Conservation (phyloP, 2,329 filamentous ascomycete genomes). For the Nectriaceae sp. region DNA sequence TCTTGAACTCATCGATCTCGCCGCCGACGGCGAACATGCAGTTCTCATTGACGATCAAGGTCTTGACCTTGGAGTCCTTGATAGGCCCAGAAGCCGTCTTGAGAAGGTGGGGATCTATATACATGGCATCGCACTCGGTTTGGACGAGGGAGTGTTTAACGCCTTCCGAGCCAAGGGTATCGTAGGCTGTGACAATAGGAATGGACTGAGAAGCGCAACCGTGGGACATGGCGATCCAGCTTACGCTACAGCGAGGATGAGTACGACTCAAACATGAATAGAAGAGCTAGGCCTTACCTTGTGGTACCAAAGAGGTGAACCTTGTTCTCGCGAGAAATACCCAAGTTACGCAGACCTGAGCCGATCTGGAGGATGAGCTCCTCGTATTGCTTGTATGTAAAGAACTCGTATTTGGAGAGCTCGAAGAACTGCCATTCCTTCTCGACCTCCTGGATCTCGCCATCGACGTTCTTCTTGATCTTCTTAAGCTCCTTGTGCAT, state of each 20-base stretch:
- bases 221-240: conserved; percentile 85
- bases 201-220: conserved; percentile 80
- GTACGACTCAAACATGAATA: background rate
- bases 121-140: conserved; percentile 80
- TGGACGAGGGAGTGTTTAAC: conserved; percentile 84
- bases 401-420: conserved; percentile 74
- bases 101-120: conserved; percentile 79
- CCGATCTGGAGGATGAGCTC: conserved; percentile 69
- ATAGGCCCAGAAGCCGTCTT: conserved; percentile 60
- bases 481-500: conserved; percentile 85
- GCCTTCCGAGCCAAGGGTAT: conserved; percentile 83
- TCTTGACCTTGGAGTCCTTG: conserved; percentile 57
- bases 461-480: conserved; percentile 85
- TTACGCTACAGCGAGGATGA: conserved; percentile 51
- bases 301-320: conserved; percentile 86
- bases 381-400: conserved; percentile 80
- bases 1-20: conserved; percentile 58
- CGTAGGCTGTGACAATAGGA: conserved; percentile 91
- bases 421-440: conserved; percentile 94
- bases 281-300: conserved; percentile 50
- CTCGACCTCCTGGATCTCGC: conserved; percentile 75
- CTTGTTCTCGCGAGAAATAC: conserved; percentile 65
- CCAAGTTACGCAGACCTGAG: conserved; percentile 72
- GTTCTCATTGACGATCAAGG: conserved; percentile 64
- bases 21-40: conserved; percentile 52